phyloP scores from a whole-genome alignment of 2,329 filamentous ascomycete genomes.

The Pezicula rhizophila region DNA sequence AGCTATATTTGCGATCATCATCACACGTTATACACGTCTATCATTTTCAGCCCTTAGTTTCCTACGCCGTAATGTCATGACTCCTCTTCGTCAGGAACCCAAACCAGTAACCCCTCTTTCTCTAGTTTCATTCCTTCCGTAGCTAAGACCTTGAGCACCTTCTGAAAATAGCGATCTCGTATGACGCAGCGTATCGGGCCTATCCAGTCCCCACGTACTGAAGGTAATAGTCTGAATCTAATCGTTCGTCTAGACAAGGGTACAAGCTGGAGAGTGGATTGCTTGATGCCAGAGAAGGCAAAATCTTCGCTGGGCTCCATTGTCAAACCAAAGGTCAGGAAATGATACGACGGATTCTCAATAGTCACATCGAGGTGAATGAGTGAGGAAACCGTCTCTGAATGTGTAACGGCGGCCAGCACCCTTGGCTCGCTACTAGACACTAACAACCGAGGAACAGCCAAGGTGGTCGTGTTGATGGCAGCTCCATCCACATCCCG shows the following conservation, averaged over 20 bases:
- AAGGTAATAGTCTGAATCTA: conserved; percentile 69
- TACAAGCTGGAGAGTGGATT: conserved; percentile 71
- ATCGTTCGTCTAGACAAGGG: conserved; percentile 71
- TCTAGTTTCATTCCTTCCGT: conserved; percentile 65
- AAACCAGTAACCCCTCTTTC: conserved; percentile 58
- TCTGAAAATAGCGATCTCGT: conserved; percentile 88
- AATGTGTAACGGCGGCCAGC: conserved; percentile 46
- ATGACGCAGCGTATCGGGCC: conserved; percentile 65
- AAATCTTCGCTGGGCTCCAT: conserved; percentile 94
- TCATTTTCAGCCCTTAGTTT: not conserved
- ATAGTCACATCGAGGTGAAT: conserved; percentile 60
- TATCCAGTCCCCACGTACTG: conserved; percentile 61
- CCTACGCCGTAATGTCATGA: conserved; percentile 3
- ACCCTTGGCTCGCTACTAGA: conserved; percentile 84
- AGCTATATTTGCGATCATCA: conserved; percentile 4
- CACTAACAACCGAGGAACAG: conserved; percentile 73
- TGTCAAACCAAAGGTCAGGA: conserved; percentile 82
- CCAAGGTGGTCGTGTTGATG: conserved; percentile 61
- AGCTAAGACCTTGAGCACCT: conserved; percentile 73
- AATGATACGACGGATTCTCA: conserved; percentile 92
- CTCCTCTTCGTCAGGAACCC: conserved; percentile 44
- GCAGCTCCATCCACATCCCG: conserved; percentile 34
- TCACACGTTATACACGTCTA: not conserved
- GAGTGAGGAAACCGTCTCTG: conserved; percentile 25
- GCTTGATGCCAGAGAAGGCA: conserved; percentile 85